These are phyloP conservation scores for Colletotrichum karsti DNA, from an alignment of 2,329 filamentous ascomycete species.

Conservation along the genomic window DNA sequence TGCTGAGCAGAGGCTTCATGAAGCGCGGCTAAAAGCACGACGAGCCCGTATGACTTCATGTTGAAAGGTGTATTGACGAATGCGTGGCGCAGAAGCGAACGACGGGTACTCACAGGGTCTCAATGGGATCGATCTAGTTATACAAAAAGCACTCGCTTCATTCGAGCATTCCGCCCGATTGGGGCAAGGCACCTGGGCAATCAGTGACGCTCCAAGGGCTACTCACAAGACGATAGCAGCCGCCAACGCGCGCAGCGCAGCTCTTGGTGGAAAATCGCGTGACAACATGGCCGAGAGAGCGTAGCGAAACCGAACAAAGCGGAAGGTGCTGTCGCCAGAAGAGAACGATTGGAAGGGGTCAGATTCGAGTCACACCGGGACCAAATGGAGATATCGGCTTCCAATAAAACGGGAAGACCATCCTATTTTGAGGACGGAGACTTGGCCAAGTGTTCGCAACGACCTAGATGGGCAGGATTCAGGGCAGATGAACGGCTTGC, in stretches of 20 bases:
- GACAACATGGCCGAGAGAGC: background rate
- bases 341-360: background rate
- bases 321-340: background rate
- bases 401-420: background rate
- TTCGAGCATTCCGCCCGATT: background rate
- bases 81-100: background rate
- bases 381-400: background rate
- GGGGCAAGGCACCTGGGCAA: background rate
- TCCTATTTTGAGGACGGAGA: conserved; percentile 11
- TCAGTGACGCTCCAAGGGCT: background rate
- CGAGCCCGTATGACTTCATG: background rate
- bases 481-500: background rate
- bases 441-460: background rate
- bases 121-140: background rate
- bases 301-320: background rate
- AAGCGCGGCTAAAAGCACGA: background rate
- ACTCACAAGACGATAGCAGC: background rate
- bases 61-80: background rate
- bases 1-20: background rate
- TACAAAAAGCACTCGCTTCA: background rate
- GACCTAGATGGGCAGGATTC: background rate
- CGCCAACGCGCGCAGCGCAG: background rate
- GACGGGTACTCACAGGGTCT: background rate
- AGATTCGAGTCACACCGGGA: background rate
- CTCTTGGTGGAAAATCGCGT: conserved; percentile 8